Conservation (phyloP, 495 filamentous ascomycete genomes). For the Tuber aestivum region DNA sequence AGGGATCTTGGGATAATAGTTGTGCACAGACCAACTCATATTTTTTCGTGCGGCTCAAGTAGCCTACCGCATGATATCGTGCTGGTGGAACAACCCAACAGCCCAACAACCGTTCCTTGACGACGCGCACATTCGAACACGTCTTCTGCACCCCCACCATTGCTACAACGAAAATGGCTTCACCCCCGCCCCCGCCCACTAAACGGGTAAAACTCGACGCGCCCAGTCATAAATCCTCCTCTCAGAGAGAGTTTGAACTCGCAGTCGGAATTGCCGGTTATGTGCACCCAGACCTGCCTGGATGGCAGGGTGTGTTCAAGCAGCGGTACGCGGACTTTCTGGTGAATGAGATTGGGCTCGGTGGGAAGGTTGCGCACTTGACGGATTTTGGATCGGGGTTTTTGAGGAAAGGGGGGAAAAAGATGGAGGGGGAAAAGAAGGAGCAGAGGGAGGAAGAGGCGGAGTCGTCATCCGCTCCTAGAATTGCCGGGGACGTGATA, state of each 20-base stretch:
- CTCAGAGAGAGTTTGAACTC: constrained; percentile 43
- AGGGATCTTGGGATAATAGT: background rate
- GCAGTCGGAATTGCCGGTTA: constrained; percentile 58
- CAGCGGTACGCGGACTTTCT: constrained; percentile 83
- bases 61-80: background rate
- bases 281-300: constrained; percentile 49
- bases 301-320: constrained; percentile 56
- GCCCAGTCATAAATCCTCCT: constrained; percentile 7
- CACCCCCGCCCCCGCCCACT: constrained; percentile 14
- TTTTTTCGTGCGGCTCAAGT: background rate
- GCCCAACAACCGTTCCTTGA: background rate
- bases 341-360: constrained; percentile 80
- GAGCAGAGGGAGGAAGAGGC: constrained; percentile 17
- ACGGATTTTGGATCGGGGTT: constrained; percentile 44
- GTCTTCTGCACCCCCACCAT: background rate
- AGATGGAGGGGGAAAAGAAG: constrained; percentile 13
- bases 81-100: background rate
- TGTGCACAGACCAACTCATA: background rate
- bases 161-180: background rate
- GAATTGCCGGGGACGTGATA: background rate
- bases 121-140: background rate
- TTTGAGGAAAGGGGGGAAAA: constrained; percentile 6
- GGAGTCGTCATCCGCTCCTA: background rate
- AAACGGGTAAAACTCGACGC: constrained; percentile 15
- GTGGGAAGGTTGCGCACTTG: constrained; percentile 75